Base-by-base conservation (phyloP, 495 filamentous ascomycete species). In the Penicillium parvum region DNA sequence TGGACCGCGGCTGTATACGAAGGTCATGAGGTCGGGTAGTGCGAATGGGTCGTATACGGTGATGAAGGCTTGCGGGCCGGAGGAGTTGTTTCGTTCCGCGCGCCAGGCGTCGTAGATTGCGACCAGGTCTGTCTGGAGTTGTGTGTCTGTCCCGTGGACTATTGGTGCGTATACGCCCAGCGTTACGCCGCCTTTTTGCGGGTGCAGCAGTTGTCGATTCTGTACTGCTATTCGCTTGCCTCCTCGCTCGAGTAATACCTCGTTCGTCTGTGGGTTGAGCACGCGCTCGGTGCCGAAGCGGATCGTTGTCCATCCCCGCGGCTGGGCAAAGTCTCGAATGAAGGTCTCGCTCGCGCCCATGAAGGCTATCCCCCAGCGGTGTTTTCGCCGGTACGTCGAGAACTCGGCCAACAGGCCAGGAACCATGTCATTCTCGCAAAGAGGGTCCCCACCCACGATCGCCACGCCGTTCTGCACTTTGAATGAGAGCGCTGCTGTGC, bases 41-140 rank as follows among this genome's bases (percentile, higher is more conserved):
- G 60, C 53, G 34, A 73, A 72, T 1, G 63, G 69, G 26, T 71
- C 56, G 43, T 71, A 73, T 1, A 65, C 59, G 1, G 69, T 73
- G 39, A 71, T 69, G 33, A 65, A 73, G 3, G 67, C 61, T 23
- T 70, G 68, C 0, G 64, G 49, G 2, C 41, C 43, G 3, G 45
- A 37, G 3, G 55, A 44, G 11, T 43, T 8, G 32, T 69, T 72
- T 15, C 66, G 60, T 9, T 58, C 49, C 0, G 49, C 34, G 18
- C 68, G 57, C 69, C 69, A 73, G 7, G 53, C 46, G 16, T 71
- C 54, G 40, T 73, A 73, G 7, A 73, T 52, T 2, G 50, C 43
- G 15, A 57, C 44, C 6, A 72, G 49, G 3, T 61, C 55, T n/a
- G 34, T 7, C 37, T 73, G 53, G 1, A 73, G 53, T 7, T 46